A percentile compares a stretch with the other conserved stretches of the same genome.
Conservation (phyloP, 306 rosid species). For the Trifolium dubium region DNA sequence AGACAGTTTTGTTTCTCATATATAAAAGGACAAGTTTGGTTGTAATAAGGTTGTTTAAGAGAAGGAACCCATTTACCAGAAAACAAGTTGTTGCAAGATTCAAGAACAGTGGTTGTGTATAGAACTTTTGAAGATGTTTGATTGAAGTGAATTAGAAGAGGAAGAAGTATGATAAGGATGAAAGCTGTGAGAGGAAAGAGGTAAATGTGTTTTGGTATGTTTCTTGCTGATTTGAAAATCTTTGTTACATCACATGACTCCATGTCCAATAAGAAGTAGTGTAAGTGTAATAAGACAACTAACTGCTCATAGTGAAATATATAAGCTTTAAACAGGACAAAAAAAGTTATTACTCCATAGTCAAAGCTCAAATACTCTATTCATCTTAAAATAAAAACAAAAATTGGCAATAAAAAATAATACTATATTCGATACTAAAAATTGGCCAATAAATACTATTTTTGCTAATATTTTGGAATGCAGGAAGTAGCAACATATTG, state of each 20-base stretch:
- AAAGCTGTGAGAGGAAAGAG: constrained; percentile 33
- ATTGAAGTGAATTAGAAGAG: constrained; percentile 34
- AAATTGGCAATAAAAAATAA: no score
- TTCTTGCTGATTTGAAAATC: constrained; percentile 42
- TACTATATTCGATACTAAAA: no score
- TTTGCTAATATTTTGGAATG: no score
- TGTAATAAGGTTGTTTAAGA: constrained; percentile 56
- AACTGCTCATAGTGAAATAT: no score
- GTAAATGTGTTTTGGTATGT: constrained; percentile 33
- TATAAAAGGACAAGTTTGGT: constrained; percentile 61
- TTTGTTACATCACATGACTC: constrained; percentile 32
- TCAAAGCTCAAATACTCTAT: no score
- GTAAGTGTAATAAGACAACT: no score
- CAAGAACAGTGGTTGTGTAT: background rate
- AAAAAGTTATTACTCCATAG: no score
- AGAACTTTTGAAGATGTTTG: constrained; percentile 38
- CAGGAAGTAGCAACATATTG: no score
- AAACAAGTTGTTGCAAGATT: constrained; percentile 59
- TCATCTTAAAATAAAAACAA: no score
- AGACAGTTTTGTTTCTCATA: constrained; percentile 73
- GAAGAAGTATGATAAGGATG: constrained; percentile 42
- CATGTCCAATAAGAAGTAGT: no score
- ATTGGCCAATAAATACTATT: no score
- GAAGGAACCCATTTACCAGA: constrained; percentile 76
- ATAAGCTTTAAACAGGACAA: no score